Base-by-base conservation (phyloP, 495 filamentous ascomycete genomes). In the Penicillium dipodomyicola region DNA sequence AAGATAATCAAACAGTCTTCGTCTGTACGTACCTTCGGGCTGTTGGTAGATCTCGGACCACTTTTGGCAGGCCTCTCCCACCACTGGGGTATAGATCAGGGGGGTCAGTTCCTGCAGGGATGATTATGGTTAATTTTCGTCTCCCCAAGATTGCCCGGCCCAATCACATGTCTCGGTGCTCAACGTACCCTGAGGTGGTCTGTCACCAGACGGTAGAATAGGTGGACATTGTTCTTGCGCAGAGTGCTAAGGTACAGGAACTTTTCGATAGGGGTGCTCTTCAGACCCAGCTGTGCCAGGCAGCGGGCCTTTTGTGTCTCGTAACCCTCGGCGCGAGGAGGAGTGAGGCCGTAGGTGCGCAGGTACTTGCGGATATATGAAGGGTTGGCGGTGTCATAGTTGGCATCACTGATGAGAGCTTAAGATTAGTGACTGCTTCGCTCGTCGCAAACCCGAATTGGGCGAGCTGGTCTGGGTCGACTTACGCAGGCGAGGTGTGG, bases 1-100 rank as follows among this genome's bases (percentile, higher is more conserved):
- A 45, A 25, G 11, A 7, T n/a, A 4, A 42, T 27, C 41, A 46
- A 43, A 4, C 7, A 37, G n/a, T 50, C 22, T 12, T 58, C 48
- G 47, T 17, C 41, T 9, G 27, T 51, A 67, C 76, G 67, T 64
- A 84, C 88, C 94, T 78, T 98, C 94, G 14, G 94, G 92, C 57
- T 91, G 89, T 33, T 91, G 95, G 80, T 94, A 98, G 63, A 97
- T 87, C 60, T 95, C 90, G 32, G 91, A 96, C 85, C 95, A 98
- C 69, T 92, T 84, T 62, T 96, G 75, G 76, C 94, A 98, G 30
- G 95, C 94, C 69, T 98, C 93, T 61, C 94, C 94, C 63, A 98
- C 95, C 60, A 92, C 94, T 5, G 94, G 94, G 17, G 94, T 98
- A 76, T 98, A 98, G 65, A 98, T 96, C 55, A 97, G 77, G 43